Base-by-base conservation (phyloP, 768 basidiomycete genomes). In the Hygrophoropsis aurantiaca region DNA sequence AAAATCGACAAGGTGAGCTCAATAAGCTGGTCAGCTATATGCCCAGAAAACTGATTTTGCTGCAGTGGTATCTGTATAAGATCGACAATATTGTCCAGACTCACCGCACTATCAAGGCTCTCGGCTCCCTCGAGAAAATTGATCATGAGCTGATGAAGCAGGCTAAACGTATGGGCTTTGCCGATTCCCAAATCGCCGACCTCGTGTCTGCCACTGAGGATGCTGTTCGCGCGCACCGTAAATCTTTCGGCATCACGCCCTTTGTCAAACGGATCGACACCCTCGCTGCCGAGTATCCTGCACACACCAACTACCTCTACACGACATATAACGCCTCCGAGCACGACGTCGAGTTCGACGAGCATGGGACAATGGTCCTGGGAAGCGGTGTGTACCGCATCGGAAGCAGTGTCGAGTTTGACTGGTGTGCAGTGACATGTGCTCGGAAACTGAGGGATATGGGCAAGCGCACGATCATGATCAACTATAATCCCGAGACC, bases 351-450 rank as follows among this genome's bases (percentile, higher is more conserved):
- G 81, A 90, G 18, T 98, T 98, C 62, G 77, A 94, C 60, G 95
- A 98, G 57, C 82, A 97, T 55, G 97, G 97, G 35, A 98, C 94
- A n/a, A 97, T 98, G 91, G 95, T 99, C 19, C 84, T 98, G 19
- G 97, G 97, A 20, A 91, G 88, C 50, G 97, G 97, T 58, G 97
- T 99, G 18, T 98, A 99, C 72, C 87, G 97, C 50, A 98, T 99
- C 57, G 97, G 97, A 38, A 92, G 89, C 67, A 94, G 90, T 54
- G 97, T 99, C 62, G 97, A 99, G 74, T 99, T 99, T 65, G 97
- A 99, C 67, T 99, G 97, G 97, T 99, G 97, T 66, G 95, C 97
- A n/a, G 97, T 99, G 33, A 97, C 95, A 1, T 98, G 94, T 65
- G 93, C 94, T 11, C 79, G 97, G 50, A 88, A 88, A 64, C 81